Conservation (phyloP, 139 green algal species). For the Dunaliella primolecta region DNA sequence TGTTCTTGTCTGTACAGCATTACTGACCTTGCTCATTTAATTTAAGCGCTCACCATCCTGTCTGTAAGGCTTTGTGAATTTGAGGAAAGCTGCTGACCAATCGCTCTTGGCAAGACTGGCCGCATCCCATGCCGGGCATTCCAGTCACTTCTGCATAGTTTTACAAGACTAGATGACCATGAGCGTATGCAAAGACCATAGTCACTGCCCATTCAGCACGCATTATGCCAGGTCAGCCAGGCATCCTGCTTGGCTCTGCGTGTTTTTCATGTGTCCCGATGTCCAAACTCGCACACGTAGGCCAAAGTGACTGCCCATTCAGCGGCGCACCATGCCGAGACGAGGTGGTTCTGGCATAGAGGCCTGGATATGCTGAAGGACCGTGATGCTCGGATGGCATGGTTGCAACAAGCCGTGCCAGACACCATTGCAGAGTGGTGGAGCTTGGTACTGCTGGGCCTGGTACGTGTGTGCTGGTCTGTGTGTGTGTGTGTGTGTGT, state of each 20-base stretch:
- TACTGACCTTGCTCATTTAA: background rate
- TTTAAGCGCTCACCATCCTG: background rate
- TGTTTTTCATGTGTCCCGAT: no score
- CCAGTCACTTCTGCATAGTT: background rate
- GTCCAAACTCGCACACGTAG: no score
- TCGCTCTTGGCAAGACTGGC: background rate
- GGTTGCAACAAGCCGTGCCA: slow-evolving; percentile 28
- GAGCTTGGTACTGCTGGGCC: slow-evolving; percentile 35
- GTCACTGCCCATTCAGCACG: no score
- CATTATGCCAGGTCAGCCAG: no score
- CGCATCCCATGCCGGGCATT: background rate
- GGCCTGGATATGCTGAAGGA: slow-evolving; percentile 12
- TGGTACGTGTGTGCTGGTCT: slow-evolving; percentile 47
- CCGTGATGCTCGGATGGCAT: slow-evolving; percentile 14
- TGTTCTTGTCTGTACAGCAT: background rate
- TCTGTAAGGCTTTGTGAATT: background rate
- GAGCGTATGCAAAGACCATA: no score
- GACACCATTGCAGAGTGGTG: slow-evolving; percentile 50
- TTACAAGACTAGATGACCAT: background rate
- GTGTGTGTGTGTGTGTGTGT: no score
- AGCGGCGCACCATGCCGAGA: slow-evolving; percentile 32
- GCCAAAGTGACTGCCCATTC: slow-evolving; percentile 33
- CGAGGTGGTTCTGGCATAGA: slow-evolving; percentile 44
- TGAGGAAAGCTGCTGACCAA: background rate
- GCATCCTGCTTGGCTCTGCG: no score